A percentile compares a stretch with the other conserved stretches of the same genome.
Evolutionary conservation across 345 rosid species (phyloP).

Genomic region (Hibiscus trionum): DNA sequence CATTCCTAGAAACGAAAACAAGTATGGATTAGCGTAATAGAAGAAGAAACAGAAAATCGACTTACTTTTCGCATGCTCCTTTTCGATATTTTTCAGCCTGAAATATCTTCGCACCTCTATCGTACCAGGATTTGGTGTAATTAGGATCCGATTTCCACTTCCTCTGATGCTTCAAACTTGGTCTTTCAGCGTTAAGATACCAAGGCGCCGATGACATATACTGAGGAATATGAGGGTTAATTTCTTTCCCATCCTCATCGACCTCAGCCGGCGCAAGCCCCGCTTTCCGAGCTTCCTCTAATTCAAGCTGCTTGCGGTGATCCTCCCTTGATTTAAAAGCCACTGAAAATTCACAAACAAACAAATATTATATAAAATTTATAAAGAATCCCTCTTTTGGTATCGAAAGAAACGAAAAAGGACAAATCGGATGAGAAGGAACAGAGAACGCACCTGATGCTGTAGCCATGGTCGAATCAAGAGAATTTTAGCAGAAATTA

Average conservation of each 20-base stretch:
- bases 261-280: slow-evolving; percentile 78
- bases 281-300: slow-evolving; percentile 66
- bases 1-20: not conserved
- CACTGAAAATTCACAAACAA: slow-evolving; percentile 27
- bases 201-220: slow-evolving; percentile 74
- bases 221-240: slow-evolving; percentile 72
- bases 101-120: slow-evolving; percentile 45
- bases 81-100: slow-evolving; percentile 49
- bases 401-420: not conserved
- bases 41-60: not conserved
- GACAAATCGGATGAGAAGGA: not conserved
- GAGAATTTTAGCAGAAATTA: not conserved
- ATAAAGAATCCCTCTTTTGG: not conserved
- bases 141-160: slow-evolving; percentile 60
- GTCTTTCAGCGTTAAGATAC: slow-evolving; percentile 59
- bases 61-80: slow-evolving; percentile 63
- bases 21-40: not conserved
- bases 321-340: slow-evolving; percentile 65
- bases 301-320: slow-evolving; percentile 50
- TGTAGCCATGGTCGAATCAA: slow-evolving; percentile 26
- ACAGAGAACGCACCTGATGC: slow-evolving; percentile 25
- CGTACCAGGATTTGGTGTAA: slow-evolving; percentile 50
- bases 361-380: not conserved
- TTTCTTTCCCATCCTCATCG: slow-evolving; percentile 68
- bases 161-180: slow-evolving; percentile 63